Percentiles rank a stretch among this genome's conserved stretches.
Conservation (phyloP, 2,329 filamentous ascomycete species). For the Talaromyces sp. region DNA sequence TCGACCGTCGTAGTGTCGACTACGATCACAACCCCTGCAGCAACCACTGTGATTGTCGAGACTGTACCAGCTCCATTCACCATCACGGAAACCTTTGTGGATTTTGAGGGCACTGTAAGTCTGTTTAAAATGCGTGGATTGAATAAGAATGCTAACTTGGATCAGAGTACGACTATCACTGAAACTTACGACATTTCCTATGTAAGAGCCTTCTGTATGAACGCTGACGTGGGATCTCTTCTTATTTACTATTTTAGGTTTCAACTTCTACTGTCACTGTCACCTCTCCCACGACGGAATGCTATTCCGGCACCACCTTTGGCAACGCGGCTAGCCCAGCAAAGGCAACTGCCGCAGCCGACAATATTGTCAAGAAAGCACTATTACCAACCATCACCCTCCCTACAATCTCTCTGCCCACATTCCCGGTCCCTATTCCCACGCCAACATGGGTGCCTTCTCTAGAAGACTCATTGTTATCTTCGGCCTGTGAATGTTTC, state of each 20-base stretch:
- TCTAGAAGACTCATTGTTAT: background rate
- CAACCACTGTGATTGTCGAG: background rate
- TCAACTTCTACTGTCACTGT: background rate
- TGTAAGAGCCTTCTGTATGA: background rate
- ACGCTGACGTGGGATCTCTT: background rate
- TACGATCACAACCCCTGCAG: constrained; percentile 9
- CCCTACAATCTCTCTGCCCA: background rate
- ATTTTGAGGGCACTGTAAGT: constrained; percentile 6
- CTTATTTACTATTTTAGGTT: background rate
- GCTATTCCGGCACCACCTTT: constrained; percentile 5
- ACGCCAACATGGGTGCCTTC: background rate
- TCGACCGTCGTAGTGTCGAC: constrained; percentile 2
- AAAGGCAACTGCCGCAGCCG: background rate
- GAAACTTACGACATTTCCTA: constrained; percentile 10
- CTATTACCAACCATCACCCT: background rate
- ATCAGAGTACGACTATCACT: constrained; percentile 10
- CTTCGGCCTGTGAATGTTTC: constrained; percentile 10
- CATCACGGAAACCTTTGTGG: background rate
- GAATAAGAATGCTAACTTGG: background rate
- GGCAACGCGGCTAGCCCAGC: background rate
- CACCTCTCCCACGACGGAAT: constrained; percentile 11
- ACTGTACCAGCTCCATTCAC: constrained; percentile 8
- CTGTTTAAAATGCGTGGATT: background rate
- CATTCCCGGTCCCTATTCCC: background rate
- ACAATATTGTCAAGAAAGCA: background rate